Conservation (phyloP, 208 protist species). For the Crithidia fasciculata region DNA sequence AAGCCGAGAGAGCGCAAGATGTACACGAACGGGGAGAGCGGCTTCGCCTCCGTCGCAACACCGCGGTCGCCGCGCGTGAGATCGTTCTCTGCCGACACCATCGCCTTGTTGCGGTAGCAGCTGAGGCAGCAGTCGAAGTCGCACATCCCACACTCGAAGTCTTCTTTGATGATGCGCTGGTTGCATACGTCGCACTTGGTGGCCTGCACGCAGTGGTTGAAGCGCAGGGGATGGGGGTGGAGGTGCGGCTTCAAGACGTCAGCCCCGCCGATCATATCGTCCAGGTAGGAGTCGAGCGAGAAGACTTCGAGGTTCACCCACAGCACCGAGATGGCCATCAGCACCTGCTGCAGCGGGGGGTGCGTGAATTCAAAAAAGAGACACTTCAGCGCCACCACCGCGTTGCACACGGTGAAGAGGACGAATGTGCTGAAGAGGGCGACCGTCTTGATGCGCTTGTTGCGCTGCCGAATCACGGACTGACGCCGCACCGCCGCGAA, state of each 20-base stretch:
- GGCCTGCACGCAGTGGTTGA: constrained; percentile 42
- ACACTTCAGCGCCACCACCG: constrained; percentile 47
- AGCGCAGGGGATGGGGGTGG: constrained; percentile 48
- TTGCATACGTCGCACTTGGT: constrained; percentile 62
- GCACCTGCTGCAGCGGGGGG: constrained; percentile 35
- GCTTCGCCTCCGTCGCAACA: constrained; percentile 17
- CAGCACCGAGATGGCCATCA: constrained; percentile 49
- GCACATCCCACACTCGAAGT: constrained; percentile 45
- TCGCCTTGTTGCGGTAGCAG: constrained; percentile 43
- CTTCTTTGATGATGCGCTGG: constrained; percentile 52
- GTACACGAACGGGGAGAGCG: constrained; percentile 49
- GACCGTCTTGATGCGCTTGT: constrained; percentile 29
- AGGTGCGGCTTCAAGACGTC: constrained; percentile 42
- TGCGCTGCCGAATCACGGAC: constrained; percentile 32
- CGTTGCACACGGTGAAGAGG: constrained; percentile 40
- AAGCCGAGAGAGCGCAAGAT: constrained; percentile 46
- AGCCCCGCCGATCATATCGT: constrained; percentile 18
- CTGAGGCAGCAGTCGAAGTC: constrained; percentile 57
- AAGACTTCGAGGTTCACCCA: constrained; percentile 59
- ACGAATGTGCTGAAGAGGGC: constrained; percentile 37
- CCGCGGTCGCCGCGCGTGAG: constrained; percentile 32
- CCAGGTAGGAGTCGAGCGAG: constrained; percentile 35
- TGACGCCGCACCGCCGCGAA: constrained; percentile 22
- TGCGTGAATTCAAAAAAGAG: constrained; percentile 47
- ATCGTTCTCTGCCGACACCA: constrained; percentile 33